Evolutionary conservation across 305 asterid species (phyloP).

Genomic region (Fraxinus dipetala): DNA sequence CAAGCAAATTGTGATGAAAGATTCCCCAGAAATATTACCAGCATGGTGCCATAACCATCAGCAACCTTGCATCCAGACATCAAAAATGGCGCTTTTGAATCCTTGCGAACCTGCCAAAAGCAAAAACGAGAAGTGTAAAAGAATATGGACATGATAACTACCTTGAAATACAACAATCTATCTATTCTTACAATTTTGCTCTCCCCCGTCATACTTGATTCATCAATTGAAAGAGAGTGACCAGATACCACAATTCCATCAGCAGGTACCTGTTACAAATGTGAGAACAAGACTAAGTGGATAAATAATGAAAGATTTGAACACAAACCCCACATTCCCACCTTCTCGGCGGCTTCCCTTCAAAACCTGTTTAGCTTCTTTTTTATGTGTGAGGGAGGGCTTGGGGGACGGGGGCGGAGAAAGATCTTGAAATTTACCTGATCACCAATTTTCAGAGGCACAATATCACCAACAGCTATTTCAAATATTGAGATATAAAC

Average conservation of each 20-base stretch:
- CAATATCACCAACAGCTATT: conserved; percentile 78
- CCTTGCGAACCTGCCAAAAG: conserved; percentile 70
- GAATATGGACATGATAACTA: conserved; percentile 11
- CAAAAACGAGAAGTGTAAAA: conserved; percentile 20
- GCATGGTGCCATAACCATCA: conserved; percentile 93
- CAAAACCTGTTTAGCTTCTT: not conserved
- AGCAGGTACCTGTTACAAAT: conserved; percentile 70
- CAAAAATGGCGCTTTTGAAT: conserved; percentile 72
- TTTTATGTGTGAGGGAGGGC: not conserved
- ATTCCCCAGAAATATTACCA: conserved; percentile 46
- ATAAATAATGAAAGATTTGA: not conserved
- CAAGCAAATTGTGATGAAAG: not conserved
- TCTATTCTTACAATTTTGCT: conserved; percentile 73
- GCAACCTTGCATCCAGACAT: conserved; percentile 99
- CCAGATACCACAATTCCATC: conserved; percentile 78
- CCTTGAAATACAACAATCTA: conserved; percentile 5
- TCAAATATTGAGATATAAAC: conserved; percentile 74
- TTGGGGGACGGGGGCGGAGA: not conserved
- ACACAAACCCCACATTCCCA: not conserved
- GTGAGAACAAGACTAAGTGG: conserved; percentile 14
- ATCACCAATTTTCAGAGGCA: conserved; percentile 96
- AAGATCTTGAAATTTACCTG: conserved; percentile 49
- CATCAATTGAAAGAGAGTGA: conserved; percentile 86
- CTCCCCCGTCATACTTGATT: conserved; percentile 99
- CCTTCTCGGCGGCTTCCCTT: not conserved